Conservation (phyloP, 208 protist genomes). For the Leishmania mexicana region DNA sequence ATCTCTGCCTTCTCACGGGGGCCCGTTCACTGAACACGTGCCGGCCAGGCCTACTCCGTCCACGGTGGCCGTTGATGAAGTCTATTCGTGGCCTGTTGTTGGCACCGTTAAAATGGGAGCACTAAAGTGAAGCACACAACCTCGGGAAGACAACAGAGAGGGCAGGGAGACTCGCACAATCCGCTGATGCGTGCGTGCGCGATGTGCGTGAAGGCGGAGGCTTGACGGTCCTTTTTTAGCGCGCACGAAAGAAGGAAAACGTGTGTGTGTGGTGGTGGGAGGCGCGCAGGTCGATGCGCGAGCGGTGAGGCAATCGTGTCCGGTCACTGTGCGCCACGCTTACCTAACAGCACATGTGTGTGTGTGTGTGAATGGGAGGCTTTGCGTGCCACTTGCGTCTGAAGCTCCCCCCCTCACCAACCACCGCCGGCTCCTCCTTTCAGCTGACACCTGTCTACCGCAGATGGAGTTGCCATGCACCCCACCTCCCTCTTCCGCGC, state of each 20-base stretch:
- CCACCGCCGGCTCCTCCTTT: background rate
- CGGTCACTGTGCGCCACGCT: background rate
- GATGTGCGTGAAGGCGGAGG: no score
- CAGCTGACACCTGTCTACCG: background rate
- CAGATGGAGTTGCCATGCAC: background rate
- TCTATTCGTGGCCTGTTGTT: background rate
- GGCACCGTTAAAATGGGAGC: background rate
- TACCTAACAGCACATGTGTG: background rate
- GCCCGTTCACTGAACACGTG: no score
- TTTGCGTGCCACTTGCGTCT: background rate
- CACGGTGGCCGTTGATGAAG: background rate
- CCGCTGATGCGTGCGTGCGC: background rate
- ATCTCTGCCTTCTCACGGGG: no score
- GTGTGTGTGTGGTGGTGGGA: background rate
- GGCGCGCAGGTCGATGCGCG: background rate
- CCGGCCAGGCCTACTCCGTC: no score
- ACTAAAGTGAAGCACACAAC: background rate
- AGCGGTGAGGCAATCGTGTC: background rate
- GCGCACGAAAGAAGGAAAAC: background rate
- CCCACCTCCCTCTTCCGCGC: background rate
- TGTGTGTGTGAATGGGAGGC: background rate
- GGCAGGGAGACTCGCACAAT: background rate
- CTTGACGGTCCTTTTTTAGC: background rate
- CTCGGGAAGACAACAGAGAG: background rate
- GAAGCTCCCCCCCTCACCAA: background rate